Percentiles rank a stretch among this genome's conserved stretches.
phyloP scores from a whole-genome alignment of 192 early-diverging fungal species.

The Linnemannia exigua region DNA sequence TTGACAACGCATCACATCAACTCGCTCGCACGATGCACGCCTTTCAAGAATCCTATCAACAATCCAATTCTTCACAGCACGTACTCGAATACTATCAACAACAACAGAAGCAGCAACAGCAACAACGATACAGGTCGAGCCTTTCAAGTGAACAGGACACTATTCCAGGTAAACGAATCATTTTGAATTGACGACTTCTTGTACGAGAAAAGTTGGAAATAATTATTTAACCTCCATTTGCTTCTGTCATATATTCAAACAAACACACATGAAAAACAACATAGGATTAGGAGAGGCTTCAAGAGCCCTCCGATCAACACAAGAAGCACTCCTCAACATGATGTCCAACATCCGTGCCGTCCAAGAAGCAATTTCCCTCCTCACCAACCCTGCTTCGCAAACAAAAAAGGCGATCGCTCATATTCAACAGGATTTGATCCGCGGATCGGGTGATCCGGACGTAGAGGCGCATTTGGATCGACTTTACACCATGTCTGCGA shows the following conservation, averaged over 20 bases:
- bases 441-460: background rate
- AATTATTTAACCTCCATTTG: background rate
- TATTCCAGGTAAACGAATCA: background rate
- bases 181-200: no score
- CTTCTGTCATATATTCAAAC: no score
- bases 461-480: slow-evolving; percentile 4
- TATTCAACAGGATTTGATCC: background rate
- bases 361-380: background rate
- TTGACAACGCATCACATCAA: background rate
- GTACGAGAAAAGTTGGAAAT: background rate
- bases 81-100: background rate
- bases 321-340: background rate
- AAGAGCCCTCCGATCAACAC: background rate
- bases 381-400: background rate
- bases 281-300: slow-evolving; percentile 7
- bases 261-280: background rate
- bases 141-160: background rate
- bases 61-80: background rate
- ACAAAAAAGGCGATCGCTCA: background rate
- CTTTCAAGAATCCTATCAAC: background rate
- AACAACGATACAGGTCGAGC: background rate
- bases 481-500: slow-evolving; percentile 9
- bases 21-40: background rate
- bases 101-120: background rate
- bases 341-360: background rate